Percentiles rank a stretch among this genome's conserved stretches.
These are phyloP conservation scores for Vitis amurensis DNA, from an alignment of 164 flowering plant genomes.

Conservation along the genomic window DNA sequence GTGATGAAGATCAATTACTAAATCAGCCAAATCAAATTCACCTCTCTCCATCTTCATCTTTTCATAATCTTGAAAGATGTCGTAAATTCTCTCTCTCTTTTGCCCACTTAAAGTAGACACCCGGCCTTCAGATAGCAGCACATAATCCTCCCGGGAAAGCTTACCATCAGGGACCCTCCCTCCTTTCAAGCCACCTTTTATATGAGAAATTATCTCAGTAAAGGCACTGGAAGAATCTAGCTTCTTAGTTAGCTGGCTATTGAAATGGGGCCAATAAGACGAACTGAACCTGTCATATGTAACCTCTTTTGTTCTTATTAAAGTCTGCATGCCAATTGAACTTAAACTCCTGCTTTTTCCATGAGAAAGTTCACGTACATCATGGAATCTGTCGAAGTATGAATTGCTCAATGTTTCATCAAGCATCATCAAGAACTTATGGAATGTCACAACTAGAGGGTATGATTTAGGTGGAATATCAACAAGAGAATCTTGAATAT, in stretches of 20 bases:
- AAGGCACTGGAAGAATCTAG: conserved; percentile 69
- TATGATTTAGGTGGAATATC: conserved; percentile 39
- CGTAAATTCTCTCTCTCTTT: conserved; percentile 51
- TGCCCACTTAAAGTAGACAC: conserved; percentile 39
- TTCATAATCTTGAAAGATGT: conserved; percentile 62
- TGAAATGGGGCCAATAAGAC: conserved; percentile 82
- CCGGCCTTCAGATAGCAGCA: conserved; percentile 43
- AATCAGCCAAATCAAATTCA: conserved; percentile 74
- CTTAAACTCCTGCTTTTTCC: conserved; percentile 19
- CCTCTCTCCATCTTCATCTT: conserved; percentile 49
- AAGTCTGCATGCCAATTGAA: conserved; percentile 45
- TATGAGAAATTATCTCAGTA: conserved; percentile 73
- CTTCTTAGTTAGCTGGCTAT: conserved; percentile 40
- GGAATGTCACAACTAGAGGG: conserved; percentile 75
- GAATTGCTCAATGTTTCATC: conserved; percentile 64
- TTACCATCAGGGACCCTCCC: conserved; percentile 33
- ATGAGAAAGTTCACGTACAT: conserved; percentile 17
- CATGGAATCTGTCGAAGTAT: conserved; percentile 54
- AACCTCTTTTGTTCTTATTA: conserved; percentile 57
- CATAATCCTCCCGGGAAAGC: conserved; percentile 45
- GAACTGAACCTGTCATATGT: conserved; percentile 49
- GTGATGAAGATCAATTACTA: conserved; percentile 63
- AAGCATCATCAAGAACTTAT: conserved; percentile 78
- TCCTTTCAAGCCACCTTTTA: conserved; percentile 57
- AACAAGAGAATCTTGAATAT: conserved; percentile 58